Evolutionary conservation across 2,329 filamentous ascomycete species (phyloP).

Genomic region (Didymella glomerata): DNA sequence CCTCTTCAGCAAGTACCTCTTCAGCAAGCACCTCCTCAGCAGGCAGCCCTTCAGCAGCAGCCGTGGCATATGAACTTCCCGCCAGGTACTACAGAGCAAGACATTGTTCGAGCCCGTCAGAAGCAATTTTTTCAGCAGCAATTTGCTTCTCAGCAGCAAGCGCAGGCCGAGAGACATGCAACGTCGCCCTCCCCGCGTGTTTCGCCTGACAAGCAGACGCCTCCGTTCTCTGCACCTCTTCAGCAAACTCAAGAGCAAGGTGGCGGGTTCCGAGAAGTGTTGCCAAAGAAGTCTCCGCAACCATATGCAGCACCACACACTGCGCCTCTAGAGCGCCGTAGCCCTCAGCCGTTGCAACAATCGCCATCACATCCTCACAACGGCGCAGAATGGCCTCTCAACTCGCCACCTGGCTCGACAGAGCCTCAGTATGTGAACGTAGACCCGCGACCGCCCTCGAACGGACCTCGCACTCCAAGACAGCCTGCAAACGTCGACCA

Average conservation of each 20-base stretch:
- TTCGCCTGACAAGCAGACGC: constrained; percentile 34
- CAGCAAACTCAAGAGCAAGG: constrained; percentile 27
- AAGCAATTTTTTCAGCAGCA: constrained; percentile 48
- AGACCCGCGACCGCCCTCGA: constrained; percentile 33
- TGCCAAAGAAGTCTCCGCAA: constrained; percentile 44
- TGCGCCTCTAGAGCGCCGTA: constrained; percentile 22
- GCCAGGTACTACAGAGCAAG: constrained; percentile 47
- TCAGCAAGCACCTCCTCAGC: constrained; percentile 10
- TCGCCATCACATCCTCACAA: constrained; percentile 33
- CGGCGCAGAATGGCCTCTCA: constrained; percentile 34
- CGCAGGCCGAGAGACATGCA: constrained; percentile 42
- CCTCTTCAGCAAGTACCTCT: constrained; percentile 18
- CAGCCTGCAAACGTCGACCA: constrained; percentile 18
- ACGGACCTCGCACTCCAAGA: constrained; percentile 37
- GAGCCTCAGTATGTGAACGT: constrained; percentile 38
- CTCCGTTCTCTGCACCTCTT: constrained; percentile 22
- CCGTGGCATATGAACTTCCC: constrained; percentile 49
- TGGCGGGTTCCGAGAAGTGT: constrained; percentile 47
- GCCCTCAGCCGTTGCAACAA: constrained; percentile 34
- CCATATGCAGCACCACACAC: constrained; percentile 32
- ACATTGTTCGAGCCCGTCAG: constrained; percentile 49
- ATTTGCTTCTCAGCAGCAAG: constrained; percentile 44
- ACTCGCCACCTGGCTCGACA: constrained; percentile 35
- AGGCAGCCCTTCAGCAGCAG: constrained; percentile 25
- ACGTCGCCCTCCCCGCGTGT: constrained; percentile 44